phyloP scores from a whole-genome alignment of 208 protist species.

The Crithidia acanthocephali region DNA sequence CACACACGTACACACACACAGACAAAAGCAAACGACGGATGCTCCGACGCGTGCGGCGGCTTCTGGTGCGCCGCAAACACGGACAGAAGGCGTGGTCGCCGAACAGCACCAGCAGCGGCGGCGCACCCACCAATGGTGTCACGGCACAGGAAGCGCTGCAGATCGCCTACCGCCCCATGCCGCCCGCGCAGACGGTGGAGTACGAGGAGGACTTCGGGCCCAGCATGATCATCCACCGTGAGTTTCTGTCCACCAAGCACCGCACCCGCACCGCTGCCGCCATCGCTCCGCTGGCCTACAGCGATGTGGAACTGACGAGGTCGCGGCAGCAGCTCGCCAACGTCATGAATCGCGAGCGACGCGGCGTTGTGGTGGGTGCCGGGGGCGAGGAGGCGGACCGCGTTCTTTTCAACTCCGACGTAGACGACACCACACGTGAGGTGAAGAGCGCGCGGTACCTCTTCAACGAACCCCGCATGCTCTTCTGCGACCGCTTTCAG shows the following conservation, averaged over 20 bases:
- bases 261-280: constrained; percentile 65
- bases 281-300: constrained; percentile 72
- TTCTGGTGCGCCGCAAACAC: constrained; percentile 58
- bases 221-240: constrained; percentile 88
- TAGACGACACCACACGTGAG: constrained; percentile 68
- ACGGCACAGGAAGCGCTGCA: constrained; percentile 81
- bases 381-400: constrained; percentile 53
- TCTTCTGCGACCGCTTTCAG: constrained; percentile 89
- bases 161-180: constrained; percentile 87
- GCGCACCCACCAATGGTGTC: constrained; percentile 68
- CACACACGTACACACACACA: too few species aligned
- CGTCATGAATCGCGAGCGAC: constrained; percentile 82
- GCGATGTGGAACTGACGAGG: constrained; percentile 66
- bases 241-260: constrained; percentile 76
- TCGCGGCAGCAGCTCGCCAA: constrained; percentile 67
- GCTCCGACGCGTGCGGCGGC: constrained; percentile 21
- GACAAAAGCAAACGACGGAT: constrained; percentile 27
- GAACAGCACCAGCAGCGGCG: constrained; percentile 61
- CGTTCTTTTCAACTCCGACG: constrained; percentile 64
- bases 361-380: constrained; percentile 53
- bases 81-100: constrained; percentile 81
- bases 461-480: constrained; percentile 81
- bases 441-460: constrained; percentile 79
- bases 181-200: constrained; percentile 74
- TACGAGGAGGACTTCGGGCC: constrained; percentile 89